Conservation (phyloP, 257 asterid species). For the Solanum sitiens region DNA sequence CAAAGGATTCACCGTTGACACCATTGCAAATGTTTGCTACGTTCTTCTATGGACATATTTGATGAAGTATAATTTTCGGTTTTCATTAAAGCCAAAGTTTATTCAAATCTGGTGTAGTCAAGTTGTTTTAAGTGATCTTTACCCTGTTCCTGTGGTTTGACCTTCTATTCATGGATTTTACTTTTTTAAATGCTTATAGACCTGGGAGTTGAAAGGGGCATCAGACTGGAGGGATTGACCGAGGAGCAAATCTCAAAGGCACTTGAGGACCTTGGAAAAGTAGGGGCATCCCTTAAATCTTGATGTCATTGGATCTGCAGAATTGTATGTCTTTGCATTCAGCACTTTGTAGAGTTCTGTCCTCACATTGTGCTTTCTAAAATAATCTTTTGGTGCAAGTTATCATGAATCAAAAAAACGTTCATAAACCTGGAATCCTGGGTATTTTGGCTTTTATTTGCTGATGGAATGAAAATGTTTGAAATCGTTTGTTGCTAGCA, state of each 20-base stretch:
- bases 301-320: background rate
- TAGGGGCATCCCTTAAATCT: constrained; percentile 42
- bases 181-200: constrained; percentile 20
- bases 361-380: background rate
- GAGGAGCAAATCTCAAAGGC: constrained; percentile 76
- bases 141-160: background rate
- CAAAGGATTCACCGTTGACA: background rate
- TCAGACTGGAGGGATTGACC: constrained; percentile 55
- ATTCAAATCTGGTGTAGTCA: background rate
- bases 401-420: background rate
- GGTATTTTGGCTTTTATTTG: background rate
- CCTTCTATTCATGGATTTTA: background rate
- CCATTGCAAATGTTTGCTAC: background rate
- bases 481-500: background rate
- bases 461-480: background rate
- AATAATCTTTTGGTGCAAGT: background rate
- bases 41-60: background rate
- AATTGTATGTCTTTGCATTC: constrained; percentile 6
- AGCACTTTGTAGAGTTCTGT: background rate
- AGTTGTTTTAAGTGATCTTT: background rate
- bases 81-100: background rate
- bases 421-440: background rate
- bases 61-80: background rate
- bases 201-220: constrained; percentile 73
- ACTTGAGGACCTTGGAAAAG: constrained; percentile 68